Evolutionary conservation across 139 green algal species (phyloP).

Genomic region (Gonium pectorale): DNA sequence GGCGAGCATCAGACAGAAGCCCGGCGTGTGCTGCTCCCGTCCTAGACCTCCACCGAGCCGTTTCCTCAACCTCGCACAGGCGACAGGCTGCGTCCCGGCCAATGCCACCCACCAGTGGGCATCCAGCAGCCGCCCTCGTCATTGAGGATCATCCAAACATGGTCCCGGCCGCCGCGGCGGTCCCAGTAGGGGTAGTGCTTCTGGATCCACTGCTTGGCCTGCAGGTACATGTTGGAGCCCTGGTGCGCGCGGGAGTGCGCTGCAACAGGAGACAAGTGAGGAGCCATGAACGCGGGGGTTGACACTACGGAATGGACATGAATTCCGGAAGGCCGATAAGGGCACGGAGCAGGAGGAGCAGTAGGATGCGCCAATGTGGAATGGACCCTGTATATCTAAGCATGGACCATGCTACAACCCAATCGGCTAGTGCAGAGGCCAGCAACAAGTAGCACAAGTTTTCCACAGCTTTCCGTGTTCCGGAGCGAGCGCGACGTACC

Average conservation of each 20-base stretch:
- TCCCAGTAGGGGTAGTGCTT: slow-evolving; percentile 50
- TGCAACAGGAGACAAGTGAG: neutral
- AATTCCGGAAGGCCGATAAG: neutral
- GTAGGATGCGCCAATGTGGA: too few relatives aligned
- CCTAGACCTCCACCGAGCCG: too few relatives aligned
- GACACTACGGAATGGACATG: neutral
- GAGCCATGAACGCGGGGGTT: neutral
- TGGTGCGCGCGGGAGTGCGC: slow-evolving; percentile 27
- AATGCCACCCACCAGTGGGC: slow-evolving; percentile 13
- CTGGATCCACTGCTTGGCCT: slow-evolving; percentile 50
- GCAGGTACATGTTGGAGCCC: slow-evolving; percentile 36
- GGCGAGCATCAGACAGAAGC: too few relatives aligned
- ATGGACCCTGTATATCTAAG: too few relatives aligned
- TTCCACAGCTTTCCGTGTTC: too few relatives aligned
- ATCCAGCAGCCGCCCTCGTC: slow-evolving; percentile 69
- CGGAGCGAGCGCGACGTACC: too few relatives aligned
- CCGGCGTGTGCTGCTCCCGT: too few relatives aligned
- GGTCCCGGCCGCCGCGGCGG: slow-evolving; percentile 58
- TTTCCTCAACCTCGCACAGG: too few relatives aligned
- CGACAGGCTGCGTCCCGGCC: too few relatives aligned
- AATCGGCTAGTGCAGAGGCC: too few relatives aligned
- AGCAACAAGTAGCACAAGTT: too few relatives aligned
- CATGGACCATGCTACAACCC: too few relatives aligned
- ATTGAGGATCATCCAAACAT: slow-evolving; percentile 69
- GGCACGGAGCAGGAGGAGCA: neutral